Evolutionary conservation across 2,329 filamentous ascomycete genomes (phyloP), one percentile per base, ranked within the genome.

Genomic region (Onygenales sp.): DNA sequence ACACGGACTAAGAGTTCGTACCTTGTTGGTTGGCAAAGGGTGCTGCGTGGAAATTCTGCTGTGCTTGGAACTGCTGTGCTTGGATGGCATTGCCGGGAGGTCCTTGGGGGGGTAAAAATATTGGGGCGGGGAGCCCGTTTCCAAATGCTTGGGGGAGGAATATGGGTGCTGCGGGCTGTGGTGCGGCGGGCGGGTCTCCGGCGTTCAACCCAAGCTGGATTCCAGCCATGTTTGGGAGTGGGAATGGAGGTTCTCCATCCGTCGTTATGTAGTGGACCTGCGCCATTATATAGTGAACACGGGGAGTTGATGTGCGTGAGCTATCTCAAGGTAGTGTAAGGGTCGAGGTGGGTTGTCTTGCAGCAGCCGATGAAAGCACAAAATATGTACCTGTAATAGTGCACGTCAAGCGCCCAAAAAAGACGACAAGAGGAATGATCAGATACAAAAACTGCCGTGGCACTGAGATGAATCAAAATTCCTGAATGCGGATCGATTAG

Each of bases 231-330:
- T 56, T 46, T 7, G 67, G 67, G 51, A 66, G 63, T 42, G 62
- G 60, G 52, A 64, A 63, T 13, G 67, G 67, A 50, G 63, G 61
- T 10, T 60, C 54, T 4, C 64, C 66, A 52, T 65, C 63, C 21
- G 59, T 55, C 10, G 65, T 68, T 14, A 65, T 55, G 53, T 64
- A 66, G 32, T 55, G 53, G 46, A 61, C 59, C 11, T 49, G 34
- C 4, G 47, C 47, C 47, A 49, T 49, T 49, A 32, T 49, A 40
- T n/a, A 11, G 47, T 14, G 34, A 8, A 14, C 14, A 13, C 7
- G 8, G 8, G 34, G 32, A 4, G 34, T 40, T 36, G 34, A 48
- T 49, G 36, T 37, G 14, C 9, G 34, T n/a, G 34, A 11, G 21
- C 31, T 31, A 27, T 6, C n/a, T 17, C 14, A n/a, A 37, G 33